Percentiles rank a stretch among this genome's conserved stretches.
Conservation (phyloP, 257 asterid species). For the Schizonepeta tenuifolia region DNA sequence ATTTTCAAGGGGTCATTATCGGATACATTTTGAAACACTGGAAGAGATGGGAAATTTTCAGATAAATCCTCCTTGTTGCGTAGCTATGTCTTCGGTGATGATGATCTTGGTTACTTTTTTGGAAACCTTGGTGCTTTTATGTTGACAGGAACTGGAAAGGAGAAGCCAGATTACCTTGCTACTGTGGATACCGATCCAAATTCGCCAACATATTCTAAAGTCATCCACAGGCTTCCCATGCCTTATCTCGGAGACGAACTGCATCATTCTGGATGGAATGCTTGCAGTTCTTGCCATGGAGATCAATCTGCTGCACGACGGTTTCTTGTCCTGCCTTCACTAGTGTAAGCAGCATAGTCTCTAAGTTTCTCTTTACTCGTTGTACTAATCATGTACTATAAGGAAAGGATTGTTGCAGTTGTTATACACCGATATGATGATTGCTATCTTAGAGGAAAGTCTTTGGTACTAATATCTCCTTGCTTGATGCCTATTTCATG, state of each 20-base stretch:
- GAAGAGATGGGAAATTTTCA: not conserved
- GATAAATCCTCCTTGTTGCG: not conserved
- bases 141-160: slow-evolving; percentile 69
- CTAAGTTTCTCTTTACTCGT: not conserved
- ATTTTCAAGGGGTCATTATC: not conserved
- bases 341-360: slow-evolving; percentile 55
- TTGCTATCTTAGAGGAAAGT: too few relatives aligned
- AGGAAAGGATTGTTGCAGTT: not conserved
- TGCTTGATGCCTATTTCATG: not conserved
- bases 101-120: not conserved
- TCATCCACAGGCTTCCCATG: slow-evolving; percentile 95
- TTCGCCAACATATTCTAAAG: slow-evolving; percentile 80
- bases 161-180: slow-evolving; percentile 94
- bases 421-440: not conserved
- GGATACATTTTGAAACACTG: slow-evolving; percentile 1
- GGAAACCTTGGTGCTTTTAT: slow-evolving; percentile 12
- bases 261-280: slow-evolving; percentile 97
- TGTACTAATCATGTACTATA: not conserved
- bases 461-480: not conserved
- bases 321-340: slow-evolving; percentile 86
- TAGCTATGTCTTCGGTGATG: not conserved
- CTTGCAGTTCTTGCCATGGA: slow-evolving; percentile 98
- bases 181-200: slow-evolving; percentile 85
- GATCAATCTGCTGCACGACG: slow-evolving; percentile 73
- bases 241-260: slow-evolving; percentile 83